Percentiles rank a stretch among this genome's conserved stretches.
phyloP scores from a whole-genome alignment of 257 asterid species.

The Lavandula angustifolia region DNA sequence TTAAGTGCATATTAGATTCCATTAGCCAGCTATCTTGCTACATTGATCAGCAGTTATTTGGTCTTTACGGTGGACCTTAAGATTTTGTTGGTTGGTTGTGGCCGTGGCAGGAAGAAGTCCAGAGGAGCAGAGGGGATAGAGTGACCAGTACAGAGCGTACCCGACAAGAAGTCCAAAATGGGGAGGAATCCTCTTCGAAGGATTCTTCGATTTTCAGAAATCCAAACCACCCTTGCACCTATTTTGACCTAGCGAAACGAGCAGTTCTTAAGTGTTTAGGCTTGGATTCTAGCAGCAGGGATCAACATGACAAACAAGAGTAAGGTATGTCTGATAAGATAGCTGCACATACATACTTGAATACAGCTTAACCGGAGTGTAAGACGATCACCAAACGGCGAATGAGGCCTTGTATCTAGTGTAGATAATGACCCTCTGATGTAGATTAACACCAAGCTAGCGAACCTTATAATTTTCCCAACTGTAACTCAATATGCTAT shows the following conservation, averaged over 20 bases:
- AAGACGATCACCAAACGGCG: not conserved
- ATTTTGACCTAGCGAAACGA: conserved; percentile 46
- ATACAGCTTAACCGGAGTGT: not conserved
- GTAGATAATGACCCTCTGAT: conserved; percentile 23
- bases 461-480: conserved; percentile 12
- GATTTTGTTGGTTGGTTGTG: not conserved
- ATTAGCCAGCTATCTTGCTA: not conserved
- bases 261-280: conserved; percentile 67
- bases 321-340: conserved; percentile 36
- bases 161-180: conserved; percentile 39
- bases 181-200: conserved; percentile 42
- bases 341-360: not conserved
- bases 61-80: not conserved
- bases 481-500: conserved; percentile 16
- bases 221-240: conserved; percentile 61
- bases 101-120: conserved; percentile 40
- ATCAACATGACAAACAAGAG: conserved; percentile 43
- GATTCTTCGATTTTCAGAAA: conserved; percentile 35
- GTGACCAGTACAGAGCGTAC: conserved; percentile 33
- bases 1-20: not conserved
- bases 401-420: conserved; percentile 18
- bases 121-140: conserved; percentile 32
- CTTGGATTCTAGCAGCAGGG: conserved; percentile 41
- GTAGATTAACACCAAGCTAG: conserved; percentile 22
- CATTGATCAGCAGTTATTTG: not conserved